A percentile compares a stretch with the other conserved stretches of the same genome.
Evolutionary conservation across 1,284 basidiomycete genomes (phyloP).

Genomic region (Schizophyllum amplum): DNA sequence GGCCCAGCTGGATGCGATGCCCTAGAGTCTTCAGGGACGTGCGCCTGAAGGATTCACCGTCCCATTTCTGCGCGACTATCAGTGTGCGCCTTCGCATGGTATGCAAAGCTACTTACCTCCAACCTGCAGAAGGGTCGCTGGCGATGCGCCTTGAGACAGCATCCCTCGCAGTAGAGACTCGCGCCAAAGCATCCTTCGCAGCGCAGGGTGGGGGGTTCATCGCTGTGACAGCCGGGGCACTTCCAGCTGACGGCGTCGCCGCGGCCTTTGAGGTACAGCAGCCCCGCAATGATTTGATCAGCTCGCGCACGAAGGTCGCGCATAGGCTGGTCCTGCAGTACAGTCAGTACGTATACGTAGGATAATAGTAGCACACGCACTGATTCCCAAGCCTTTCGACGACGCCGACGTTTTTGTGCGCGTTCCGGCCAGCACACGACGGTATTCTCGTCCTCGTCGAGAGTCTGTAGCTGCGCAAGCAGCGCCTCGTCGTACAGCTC

Average conservation of each 20-base stretch:
- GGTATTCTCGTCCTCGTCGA: too few species aligned
- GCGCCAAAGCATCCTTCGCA: not conserved
- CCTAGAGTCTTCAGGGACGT: constrained; percentile 4
- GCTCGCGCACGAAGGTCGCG: not conserved
- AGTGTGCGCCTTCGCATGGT: not conserved
- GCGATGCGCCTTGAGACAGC: not conserved
- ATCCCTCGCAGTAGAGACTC: not conserved
- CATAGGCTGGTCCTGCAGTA: not conserved
- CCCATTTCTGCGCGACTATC: constrained; percentile 7
- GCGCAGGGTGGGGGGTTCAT: not conserved
- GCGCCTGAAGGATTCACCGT: constrained; percentile 6
- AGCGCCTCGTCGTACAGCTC: too few species aligned
- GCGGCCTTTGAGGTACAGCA: not conserved
- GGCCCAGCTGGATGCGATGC: constrained; percentile 12
- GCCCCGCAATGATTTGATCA: not conserved
- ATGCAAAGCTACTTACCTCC: not conserved
- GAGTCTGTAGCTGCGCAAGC: too few species aligned
- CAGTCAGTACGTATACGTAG: not conserved
- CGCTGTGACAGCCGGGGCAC: not conserved
- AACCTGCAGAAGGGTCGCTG: not conserved
- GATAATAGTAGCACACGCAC: too few species aligned
- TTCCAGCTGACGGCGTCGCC: not conserved
- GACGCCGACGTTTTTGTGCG: not conserved
- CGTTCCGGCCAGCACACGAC: not conserved
- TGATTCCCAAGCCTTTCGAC: too few species aligned